These are phyloP conservation scores for Colletotrichum plurivorum DNA, from an alignment of 2,329 filamentous ascomycete species.

Conservation along the genomic window DNA sequence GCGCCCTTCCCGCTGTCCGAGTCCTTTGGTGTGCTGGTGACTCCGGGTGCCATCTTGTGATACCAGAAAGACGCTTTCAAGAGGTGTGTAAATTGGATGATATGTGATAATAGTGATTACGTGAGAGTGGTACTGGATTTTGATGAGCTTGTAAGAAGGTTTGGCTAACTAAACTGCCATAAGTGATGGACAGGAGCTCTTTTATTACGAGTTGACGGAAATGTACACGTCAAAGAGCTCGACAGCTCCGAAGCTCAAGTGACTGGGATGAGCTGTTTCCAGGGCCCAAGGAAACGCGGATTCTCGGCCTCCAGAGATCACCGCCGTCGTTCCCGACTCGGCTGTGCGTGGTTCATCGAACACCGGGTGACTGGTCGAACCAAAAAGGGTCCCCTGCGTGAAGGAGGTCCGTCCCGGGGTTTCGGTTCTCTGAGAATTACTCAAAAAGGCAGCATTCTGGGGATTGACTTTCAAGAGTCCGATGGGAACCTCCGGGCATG, in stretches of 20 bases:
- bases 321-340: not conserved
- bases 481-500: constrained; percentile 28
- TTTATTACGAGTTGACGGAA: not conserved
- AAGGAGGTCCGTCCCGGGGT: constrained; percentile 4
- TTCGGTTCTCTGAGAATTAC: constrained; percentile 23
- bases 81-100: not conserved
- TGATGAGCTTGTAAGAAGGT: too few species aligned
- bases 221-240: not conserved
- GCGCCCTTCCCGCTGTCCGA: not conserved
- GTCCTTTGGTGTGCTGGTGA: constrained; percentile 10
- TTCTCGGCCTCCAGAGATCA: not conserved
- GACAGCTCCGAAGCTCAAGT: not conserved
- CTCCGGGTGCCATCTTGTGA: constrained; percentile 26
- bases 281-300: not conserved
- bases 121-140: not conserved
- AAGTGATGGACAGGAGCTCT: not conserved
- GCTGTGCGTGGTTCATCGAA: constrained; percentile 5
- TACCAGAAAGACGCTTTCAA: not conserved
- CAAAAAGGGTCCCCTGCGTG: not conserved
- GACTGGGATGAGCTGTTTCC: constrained; percentile 5
- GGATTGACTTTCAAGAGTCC: constrained; percentile 11
- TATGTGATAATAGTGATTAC: not conserved
- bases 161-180: too few species aligned
- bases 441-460: not conserved
- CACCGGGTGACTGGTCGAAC: constrained; percentile 1